phyloP scores from a whole-genome alignment of 768 basidiomycete genomes.

The Hygrocybe coccinea region DNA sequence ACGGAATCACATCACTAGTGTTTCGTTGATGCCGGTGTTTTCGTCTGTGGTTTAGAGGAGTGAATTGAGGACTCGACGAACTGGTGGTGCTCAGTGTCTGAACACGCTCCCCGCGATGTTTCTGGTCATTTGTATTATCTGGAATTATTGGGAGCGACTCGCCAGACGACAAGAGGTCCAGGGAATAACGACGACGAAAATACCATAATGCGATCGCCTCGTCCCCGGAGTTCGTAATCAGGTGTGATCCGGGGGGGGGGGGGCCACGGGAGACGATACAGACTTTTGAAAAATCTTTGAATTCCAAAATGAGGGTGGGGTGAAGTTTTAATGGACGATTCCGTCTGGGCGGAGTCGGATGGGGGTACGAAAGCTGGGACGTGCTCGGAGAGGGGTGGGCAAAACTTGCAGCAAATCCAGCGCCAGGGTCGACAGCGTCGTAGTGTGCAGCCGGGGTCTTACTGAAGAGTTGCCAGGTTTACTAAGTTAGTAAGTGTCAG shows the following conservation, averaged over 20 bases:
- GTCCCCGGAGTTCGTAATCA: not conserved
- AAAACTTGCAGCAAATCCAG: not conserved
- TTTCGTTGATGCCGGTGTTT: not conserved
- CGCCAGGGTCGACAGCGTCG: not conserved
- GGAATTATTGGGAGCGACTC: not conserved
- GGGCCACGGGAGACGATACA: constrained; percentile 3
- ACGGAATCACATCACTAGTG: not conserved
- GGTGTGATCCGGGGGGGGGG: not conserved
- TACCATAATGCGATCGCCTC: not conserved
- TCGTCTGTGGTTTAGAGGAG: not conserved
- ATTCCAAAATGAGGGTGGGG: not conserved
- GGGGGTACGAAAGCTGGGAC: not conserved
- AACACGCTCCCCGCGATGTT: not conserved
- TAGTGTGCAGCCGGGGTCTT: not conserved
- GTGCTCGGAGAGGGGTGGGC: not conserved
- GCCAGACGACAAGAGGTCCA: constrained; percentile 1
- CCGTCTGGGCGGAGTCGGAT: not conserved
- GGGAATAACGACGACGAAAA: not conserved
- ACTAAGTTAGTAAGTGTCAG: too few relatives aligned
- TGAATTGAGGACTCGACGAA: not conserved
- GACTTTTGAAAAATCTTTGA: not conserved
- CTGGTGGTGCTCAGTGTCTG: not conserved
- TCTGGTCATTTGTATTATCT: not conserved
- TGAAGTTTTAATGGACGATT: not conserved
- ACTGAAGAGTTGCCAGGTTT: not conserved